These are phyloP conservation scores for Cercospora beticola DNA, from an alignment of 2,329 filamentous ascomycete genomes.

Conservation along the genomic window DNA sequence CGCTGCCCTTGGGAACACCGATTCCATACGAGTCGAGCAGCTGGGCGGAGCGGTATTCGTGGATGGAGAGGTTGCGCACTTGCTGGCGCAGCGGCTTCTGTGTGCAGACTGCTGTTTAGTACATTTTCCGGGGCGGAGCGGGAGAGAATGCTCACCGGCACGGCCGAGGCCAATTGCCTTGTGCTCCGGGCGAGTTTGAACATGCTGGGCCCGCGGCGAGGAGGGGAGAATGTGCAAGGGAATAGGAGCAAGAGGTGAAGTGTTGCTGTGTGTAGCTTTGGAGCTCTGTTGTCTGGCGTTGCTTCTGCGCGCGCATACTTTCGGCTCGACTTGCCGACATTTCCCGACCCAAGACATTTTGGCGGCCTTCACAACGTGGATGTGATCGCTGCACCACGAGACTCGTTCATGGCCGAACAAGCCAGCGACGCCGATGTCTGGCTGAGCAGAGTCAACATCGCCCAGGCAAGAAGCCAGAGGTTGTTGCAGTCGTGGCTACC, in stretches of 20 bases:
- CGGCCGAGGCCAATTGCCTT: slow-evolving; percentile 74
- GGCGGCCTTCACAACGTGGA: background rate
- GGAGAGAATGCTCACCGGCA: slow-evolving; percentile 53
- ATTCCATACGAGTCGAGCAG: slow-evolving; percentile 90
- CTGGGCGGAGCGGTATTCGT: slow-evolving; percentile 96
- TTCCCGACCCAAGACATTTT: slow-evolving; percentile 11
- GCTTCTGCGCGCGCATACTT: slow-evolving; percentile 5
- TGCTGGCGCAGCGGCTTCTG: slow-evolving; percentile 66
- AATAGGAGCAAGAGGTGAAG: slow-evolving; percentile 9
- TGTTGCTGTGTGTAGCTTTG: slow-evolving; percentile 18
- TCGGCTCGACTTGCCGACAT: slow-evolving; percentile 7
- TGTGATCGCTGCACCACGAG: background rate
- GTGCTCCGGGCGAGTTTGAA: slow-evolving; percentile 78
- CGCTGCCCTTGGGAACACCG: slow-evolving; percentile 84
- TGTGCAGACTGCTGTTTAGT: slow-evolving; percentile 29
- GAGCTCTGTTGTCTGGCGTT: slow-evolving; percentile 14
- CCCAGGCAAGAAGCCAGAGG: slow-evolving; percentile 53
- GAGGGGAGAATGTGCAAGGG: background rate
- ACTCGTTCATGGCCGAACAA: slow-evolving; percentile 10
- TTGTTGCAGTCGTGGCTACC: slow-evolving; percentile 58
- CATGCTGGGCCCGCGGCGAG: slow-evolving; percentile 54
- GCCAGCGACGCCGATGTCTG: slow-evolving; percentile 48
- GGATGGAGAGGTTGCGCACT: slow-evolving; percentile 86
- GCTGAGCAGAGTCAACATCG: slow-evolving; percentile 54
- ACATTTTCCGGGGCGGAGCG: background rate